phyloP scores from a whole-genome alignment of 768 basidiomycete genomes.

The Exsudoporus frostii region DNA sequence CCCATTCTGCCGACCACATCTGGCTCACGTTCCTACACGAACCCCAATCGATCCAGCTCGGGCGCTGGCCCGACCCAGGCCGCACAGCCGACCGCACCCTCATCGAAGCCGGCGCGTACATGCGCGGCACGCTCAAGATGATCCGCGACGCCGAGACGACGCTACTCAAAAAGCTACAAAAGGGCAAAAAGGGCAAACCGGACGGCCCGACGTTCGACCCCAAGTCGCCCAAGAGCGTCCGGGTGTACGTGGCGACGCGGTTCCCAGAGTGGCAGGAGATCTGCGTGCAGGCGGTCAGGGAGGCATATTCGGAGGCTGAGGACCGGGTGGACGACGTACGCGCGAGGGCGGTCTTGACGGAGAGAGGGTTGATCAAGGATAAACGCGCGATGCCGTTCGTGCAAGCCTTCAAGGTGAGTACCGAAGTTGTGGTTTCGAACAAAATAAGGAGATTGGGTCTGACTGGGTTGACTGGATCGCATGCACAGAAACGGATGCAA shows the following conservation, averaged over 20 bases:
- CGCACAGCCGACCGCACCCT: slow-evolving; percentile 57
- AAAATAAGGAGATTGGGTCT: background rate
- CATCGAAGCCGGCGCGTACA: slow-evolving; percentile 77
- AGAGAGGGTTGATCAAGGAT: slow-evolving; percentile 86
- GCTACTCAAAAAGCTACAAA: slow-evolving; percentile 75
- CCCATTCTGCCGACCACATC: slow-evolving; percentile 92
- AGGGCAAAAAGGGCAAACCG: slow-evolving; percentile 61
- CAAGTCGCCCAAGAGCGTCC: slow-evolving; percentile 77
- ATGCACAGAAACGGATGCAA: slow-evolving; percentile 69
- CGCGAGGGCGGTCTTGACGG: slow-evolving; percentile 63
- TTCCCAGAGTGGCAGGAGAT: slow-evolving; percentile 95
- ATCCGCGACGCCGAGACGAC: slow-evolving; percentile 85
- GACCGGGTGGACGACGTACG: slow-evolving; percentile 80
- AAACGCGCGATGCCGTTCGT: slow-evolving; percentile 96
- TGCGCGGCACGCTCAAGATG: slow-evolving; percentile 86
- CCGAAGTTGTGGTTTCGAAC: background rate
- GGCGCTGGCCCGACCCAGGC: slow-evolving; percentile 74
- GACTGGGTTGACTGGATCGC: background rate
- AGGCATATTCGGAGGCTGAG: slow-evolving; percentile 53
- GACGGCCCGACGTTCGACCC: slow-evolving; percentile 67
- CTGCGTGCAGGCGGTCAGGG: slow-evolving; percentile 73
- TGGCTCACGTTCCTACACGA: slow-evolving; percentile 75
- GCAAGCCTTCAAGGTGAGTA: slow-evolving; percentile 89
- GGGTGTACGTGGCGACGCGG: slow-evolving; percentile 84
- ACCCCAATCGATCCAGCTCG: slow-evolving; percentile 73